Base-by-base conservation (phyloP, 2,329 filamentous ascomycete species). In the Neocucurbitaria cava region DNA sequence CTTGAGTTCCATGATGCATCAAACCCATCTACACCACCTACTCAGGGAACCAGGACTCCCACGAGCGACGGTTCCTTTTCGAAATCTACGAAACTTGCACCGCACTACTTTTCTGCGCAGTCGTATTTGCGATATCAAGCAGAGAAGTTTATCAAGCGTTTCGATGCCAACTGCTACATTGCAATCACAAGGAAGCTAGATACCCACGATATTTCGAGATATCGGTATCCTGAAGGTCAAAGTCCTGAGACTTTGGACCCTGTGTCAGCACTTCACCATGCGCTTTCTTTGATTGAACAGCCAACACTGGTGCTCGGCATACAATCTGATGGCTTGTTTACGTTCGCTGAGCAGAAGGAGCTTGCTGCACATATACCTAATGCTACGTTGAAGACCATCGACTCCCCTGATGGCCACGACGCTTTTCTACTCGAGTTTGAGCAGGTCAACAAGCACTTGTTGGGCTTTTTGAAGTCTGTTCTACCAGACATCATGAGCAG, bases 131-230 rank as follows among this genome's bases (percentile, higher is more conserved):
- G 95, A 18, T 99, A 99, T 77, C 95, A 99, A 77, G 94, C 92
- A 51, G 86, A 89, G 67, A 99, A 99, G 76, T 99, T 99, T 68
- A 95, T 98, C 67, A 92, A 91, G 76, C 90, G 95, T 9, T 99
- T 98, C 75, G 95, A 99, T 76, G 91, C 92, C 69, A 99, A 99
- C 76, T 99, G 95, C 79, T 99, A 99, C 79, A 98, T 99, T 65
- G 93, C 95, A 64, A 97, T 99, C 77, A 98, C 95, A 4, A 89
- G 95, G 69, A 99, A 99, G 77, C 85, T 99, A 15, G 95, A 99
- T 74, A 98, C 95, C 0, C 95, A 99, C 76, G 95, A 99, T 73
- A 87, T 99, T 23, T 96, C 92, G 13, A 86, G 93, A 38, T 86
- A 88, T 71, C 89, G 94, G 5, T 80, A 75, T 73, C 30, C 79